Evolutionary conservation across 2,329 filamentous ascomycete genomes (phyloP).

Genomic region (Phaeoacremonium minimum): DNA sequence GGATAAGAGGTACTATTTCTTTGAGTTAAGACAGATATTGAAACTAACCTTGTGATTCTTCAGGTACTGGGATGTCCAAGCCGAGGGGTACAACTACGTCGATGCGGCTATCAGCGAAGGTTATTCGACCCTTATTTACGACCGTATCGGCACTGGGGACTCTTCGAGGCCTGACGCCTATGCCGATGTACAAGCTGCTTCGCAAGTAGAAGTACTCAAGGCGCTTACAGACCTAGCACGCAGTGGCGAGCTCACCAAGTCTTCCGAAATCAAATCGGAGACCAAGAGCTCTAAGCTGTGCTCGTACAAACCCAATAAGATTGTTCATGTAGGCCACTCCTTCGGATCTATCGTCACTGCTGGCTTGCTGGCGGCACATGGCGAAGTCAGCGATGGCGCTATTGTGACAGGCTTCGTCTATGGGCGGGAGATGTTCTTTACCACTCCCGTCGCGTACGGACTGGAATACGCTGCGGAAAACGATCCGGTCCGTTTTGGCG

Average conservation of each 20-base stretch:
- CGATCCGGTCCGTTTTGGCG: conserved; percentile 13
- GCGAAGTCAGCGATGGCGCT: conserved; percentile 27
- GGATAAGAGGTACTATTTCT: conserved; percentile 42
- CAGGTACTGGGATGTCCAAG: conserved; percentile 27
- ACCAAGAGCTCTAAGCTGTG: conserved; percentile 11
- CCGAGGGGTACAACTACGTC: conserved; percentile 28
- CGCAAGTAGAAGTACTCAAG: conserved; percentile 30
- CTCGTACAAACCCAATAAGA: conserved; percentile 20
- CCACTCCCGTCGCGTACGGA: conserved; percentile 12
- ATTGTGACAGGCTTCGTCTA: conserved; percentile 32
- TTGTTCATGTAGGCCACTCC: conserved; percentile 19
- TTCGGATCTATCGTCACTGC: conserved; percentile 13
- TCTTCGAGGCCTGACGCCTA: conserved; percentile 31
- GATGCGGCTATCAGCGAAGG: conserved; percentile 25
- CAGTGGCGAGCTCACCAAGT: conserved; percentile 21
- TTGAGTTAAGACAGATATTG: too few relatives aligned
- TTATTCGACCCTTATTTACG: conserved; percentile 32
- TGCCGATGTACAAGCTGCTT: conserved; percentile 28
- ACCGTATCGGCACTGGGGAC: conserved; percentile 29
- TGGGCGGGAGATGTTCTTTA: too few relatives aligned
- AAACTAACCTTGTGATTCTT: background rate
- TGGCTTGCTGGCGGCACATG: conserved; percentile 11
- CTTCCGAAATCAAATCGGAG: conserved; percentile 8
- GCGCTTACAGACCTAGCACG: conserved; percentile 28
- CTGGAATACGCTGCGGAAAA: conserved; percentile 14